Percentiles rank a stretch among this genome's conserved stretches.
phyloP scores from a whole-genome alignment of 116 monocot genomes.

The Cymodocea nodosa region DNA sequence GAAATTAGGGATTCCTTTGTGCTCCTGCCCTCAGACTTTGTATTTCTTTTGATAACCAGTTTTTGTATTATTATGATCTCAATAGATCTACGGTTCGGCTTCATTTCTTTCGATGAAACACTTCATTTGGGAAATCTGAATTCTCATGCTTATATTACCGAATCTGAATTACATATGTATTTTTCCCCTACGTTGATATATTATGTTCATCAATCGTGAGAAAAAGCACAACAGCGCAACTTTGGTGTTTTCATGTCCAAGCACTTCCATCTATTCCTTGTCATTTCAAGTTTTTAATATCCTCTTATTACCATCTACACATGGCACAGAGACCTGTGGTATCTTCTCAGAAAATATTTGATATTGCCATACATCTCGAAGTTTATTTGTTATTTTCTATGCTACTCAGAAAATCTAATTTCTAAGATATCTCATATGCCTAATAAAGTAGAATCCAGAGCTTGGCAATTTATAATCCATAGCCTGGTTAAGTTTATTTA shows the following conservation, averaged over 20 bases:
- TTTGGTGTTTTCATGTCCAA: no score
- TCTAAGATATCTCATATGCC: no score
- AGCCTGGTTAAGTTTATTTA: background rate
- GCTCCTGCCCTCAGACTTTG: no score
- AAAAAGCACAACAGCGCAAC: background rate
- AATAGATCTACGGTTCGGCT: constrained; percentile 1
- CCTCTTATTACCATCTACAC: no score
- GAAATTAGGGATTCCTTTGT: no score
- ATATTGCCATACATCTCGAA: background rate
- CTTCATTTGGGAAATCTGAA: background rate
- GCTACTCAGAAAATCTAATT: background rate
- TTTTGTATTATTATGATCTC: background rate
- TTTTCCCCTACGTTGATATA: background rate
- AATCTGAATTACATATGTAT: background rate
- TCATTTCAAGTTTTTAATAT: no score
- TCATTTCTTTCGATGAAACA: background rate
- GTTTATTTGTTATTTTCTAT: background rate
- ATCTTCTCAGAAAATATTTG: no score
- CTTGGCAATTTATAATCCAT: background rate
- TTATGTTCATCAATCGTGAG: background rate
- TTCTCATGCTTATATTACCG: background rate
- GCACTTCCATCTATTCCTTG: no score
- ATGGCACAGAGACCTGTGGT: no score
- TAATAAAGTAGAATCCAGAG: background rate
- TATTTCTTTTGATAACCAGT: background rate